These are phyloP conservation scores for Asclepias syriaca DNA, from an alignment of 257 asterid species.

Conservation along the genomic window DNA sequence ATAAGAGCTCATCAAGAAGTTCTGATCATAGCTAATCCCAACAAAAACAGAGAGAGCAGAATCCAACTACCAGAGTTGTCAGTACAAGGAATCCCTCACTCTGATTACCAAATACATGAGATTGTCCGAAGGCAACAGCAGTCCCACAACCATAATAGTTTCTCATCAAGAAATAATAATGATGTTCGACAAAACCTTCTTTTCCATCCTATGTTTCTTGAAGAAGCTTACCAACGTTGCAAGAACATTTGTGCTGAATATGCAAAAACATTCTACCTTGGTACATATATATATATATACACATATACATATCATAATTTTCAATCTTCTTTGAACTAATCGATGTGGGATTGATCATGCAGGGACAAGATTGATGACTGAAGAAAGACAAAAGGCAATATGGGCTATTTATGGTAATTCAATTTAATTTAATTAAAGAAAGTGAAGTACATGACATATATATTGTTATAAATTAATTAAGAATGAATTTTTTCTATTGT, in stretches of 20 bases:
- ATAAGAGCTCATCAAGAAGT: conserved; percentile 29
- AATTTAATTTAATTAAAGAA: neutral
- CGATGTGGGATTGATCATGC: conserved; percentile 18
- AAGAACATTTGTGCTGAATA: conserved; percentile 72
- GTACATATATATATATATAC: conserved; percentile 13
- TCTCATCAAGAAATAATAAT: conserved; percentile 4
- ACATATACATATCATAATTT: neutral
- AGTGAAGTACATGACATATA: neutral
- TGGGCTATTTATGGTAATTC: conserved; percentile 80
- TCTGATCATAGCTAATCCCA: conserved; percentile 37
- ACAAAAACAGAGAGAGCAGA: conserved; percentile 21
- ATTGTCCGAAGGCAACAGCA: conserved; percentile 56
- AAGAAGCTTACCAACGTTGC: conserved; percentile 63
- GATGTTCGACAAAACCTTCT: conserved; percentile 18
- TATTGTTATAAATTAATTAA: no score
- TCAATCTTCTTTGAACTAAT: neutral
- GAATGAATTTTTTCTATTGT: neutral
- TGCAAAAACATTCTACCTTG: conserved; percentile 82
- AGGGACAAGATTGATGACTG: conserved; percentile 78
- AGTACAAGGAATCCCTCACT: conserved; percentile 35
- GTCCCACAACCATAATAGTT: conserved; percentile 19
- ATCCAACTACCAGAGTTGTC: conserved; percentile 29
- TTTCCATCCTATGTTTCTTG: conserved; percentile 55
- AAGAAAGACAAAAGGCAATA: conserved; percentile 68
- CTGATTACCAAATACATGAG: conserved; percentile 40